phyloP scores from a whole-genome alignment of 305 asterid genomes.

The Solanum chacoense region DNA sequence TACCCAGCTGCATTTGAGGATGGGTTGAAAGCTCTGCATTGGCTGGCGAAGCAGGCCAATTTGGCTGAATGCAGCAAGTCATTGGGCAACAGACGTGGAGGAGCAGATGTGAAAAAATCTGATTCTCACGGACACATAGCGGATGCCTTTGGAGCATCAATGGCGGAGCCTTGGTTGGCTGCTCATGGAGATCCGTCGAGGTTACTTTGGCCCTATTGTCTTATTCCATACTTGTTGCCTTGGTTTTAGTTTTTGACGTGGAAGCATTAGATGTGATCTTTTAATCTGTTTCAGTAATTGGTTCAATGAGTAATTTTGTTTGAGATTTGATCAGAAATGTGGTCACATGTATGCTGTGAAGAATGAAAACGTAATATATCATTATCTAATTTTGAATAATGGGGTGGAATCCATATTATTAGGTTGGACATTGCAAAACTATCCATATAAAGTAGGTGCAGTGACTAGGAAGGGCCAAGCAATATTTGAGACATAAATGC shows the following conservation, averaged over 20 bases:
- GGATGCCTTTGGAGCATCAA: constrained; percentile 82
- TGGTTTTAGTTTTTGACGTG: background rate
- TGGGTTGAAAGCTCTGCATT: constrained; percentile 75
- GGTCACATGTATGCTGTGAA: background rate
- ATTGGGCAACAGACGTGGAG: constrained; percentile 22
- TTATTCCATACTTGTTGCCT: background rate
- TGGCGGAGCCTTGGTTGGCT: constrained; percentile 96
- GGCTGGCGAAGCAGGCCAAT: constrained; percentile 86
- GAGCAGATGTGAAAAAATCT: constrained; percentile 35
- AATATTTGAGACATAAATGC: background rate
- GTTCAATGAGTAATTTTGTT: background rate
- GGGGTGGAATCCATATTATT: background rate
- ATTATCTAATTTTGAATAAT: background rate
- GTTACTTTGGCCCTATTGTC: constrained; percentile 22
- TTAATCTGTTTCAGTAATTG: background rate
- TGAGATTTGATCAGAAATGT: background rate
- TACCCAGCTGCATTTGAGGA: constrained; percentile 89
- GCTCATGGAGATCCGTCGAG: constrained; percentile 96
- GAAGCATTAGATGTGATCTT: background rate
- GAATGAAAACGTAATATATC: background rate
- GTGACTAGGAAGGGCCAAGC: background rate
- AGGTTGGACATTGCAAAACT: background rate
- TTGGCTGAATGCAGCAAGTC: constrained; percentile 80
- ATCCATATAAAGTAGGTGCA: background rate
- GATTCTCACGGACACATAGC: constrained; percentile 56